Evolutionary conservation across 805 yeast genomes (phyloP).

Genomic region (Metschnikowia lachancei): DNA sequence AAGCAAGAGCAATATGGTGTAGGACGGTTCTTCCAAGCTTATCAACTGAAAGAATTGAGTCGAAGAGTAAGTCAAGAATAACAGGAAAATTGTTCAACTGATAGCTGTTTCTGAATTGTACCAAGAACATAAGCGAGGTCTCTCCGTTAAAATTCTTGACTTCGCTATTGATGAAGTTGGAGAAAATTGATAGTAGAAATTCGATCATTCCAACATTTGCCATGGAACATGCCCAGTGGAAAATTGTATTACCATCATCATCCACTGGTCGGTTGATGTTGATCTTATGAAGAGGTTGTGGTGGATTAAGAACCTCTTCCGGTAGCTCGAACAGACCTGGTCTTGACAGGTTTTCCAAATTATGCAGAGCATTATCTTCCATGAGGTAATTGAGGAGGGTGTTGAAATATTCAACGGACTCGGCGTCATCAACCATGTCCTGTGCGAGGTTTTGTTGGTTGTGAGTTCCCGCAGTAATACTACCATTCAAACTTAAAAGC

Average conservation of each 20-base stretch:
- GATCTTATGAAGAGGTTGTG: slow-evolving; percentile 51
- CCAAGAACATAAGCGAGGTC: slow-evolving; percentile 61
- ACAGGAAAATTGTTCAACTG: slow-evolving; percentile 38
- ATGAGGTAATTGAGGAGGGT: slow-evolving; percentile 51
- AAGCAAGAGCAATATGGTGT: slow-evolving; percentile 40
- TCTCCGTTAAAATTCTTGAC: slow-evolving; percentile 83
- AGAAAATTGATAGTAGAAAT: slow-evolving; percentile 57
- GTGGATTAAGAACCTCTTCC: slow-evolving; percentile 50
- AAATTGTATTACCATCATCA: slow-evolving; percentile 86
- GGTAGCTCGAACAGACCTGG: slow-evolving; percentile 25
- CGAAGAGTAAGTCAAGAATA: slow-evolving; percentile 34
- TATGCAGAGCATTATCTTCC: slow-evolving; percentile 37
- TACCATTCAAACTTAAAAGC: slow-evolving; percentile 30
- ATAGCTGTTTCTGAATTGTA: slow-evolving; percentile 39
- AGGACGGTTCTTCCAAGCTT: slow-evolving; percentile 40
- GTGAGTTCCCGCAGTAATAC: slow-evolving; percentile 25
- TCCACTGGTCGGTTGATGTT: slow-evolving; percentile 85
- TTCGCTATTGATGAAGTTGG: slow-evolving; percentile 63
- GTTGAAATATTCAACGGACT: slow-evolving; percentile 37
- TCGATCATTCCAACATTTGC: slow-evolving; percentile 73
- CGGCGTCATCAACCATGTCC: slow-evolving; percentile 10
- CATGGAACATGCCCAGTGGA: slow-evolving; percentile 95
- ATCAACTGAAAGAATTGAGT: slow-evolving; percentile 38
- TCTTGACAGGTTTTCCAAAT: neutral
- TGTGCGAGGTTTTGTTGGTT: slow-evolving; percentile 2